phyloP scores from a whole-genome alignment of 2,329 filamentous ascomycete species.

The Botryotinia globosa region DNA sequence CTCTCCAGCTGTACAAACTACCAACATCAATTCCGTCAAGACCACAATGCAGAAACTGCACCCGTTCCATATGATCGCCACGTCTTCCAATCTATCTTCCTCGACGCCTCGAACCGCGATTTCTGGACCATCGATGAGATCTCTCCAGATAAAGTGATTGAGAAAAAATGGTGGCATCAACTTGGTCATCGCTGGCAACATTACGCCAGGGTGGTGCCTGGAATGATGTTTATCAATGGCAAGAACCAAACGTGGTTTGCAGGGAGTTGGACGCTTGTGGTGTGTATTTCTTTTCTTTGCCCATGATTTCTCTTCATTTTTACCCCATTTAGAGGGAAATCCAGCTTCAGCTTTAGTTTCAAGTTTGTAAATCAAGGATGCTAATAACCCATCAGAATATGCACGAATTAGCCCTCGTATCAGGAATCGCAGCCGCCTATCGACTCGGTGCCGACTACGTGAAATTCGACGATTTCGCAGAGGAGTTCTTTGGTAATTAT shows the following conservation, averaged over 20 bases:
- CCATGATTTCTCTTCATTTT: too few relatives aligned
- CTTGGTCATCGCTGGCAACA: slow-evolving; percentile 60
- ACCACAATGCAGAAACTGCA: slow-evolving; percentile 21
- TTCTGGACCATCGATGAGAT: slow-evolving; percentile 61
- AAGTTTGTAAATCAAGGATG: too few relatives aligned
- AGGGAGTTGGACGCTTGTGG: slow-evolving; percentile 36
- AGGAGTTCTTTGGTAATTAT: slow-evolving; percentile 49
- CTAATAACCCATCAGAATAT: slow-evolving; percentile 49
- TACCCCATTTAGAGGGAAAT: too few relatives aligned
- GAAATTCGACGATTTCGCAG: slow-evolving; percentile 54
- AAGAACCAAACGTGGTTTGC: slow-evolving; percentile 51
- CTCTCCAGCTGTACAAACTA: slow-evolving; percentile 60
- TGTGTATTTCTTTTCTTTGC: slow-evolving; percentile 11
- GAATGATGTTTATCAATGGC: slow-evolving; percentile 70
- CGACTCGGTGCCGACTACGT: slow-evolving; percentile 63
- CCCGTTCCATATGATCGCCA: neutral
- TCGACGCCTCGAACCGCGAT: slow-evolving; percentile 55
- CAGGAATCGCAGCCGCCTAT: slow-evolving; percentile 68
- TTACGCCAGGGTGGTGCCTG: slow-evolving; percentile 63
- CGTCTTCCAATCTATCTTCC: slow-evolving; percentile 55
- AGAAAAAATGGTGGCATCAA: slow-evolving; percentile 64
- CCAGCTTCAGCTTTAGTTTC: too few relatives aligned
- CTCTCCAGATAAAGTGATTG: slow-evolving; percentile 57
- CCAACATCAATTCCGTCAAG: slow-evolving; percentile 63
- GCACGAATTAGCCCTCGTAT: slow-evolving; percentile 68